Evolutionary conservation across 495 filamentous ascomycete genomes (phyloP).

Genomic region (Sordaria brevicollis): DNA sequence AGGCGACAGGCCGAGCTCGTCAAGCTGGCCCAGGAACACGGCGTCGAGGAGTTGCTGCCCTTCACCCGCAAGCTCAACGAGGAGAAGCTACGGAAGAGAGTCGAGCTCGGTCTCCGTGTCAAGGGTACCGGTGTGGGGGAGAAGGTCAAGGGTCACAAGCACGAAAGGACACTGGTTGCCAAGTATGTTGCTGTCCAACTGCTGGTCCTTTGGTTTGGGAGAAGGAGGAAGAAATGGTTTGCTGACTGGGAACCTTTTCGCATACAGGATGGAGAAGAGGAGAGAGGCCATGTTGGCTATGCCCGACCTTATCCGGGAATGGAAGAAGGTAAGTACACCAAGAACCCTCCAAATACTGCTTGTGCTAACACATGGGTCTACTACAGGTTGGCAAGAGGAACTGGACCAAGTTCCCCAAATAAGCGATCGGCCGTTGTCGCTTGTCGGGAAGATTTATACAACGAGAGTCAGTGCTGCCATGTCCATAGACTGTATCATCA

Average conservation of each 20-base stretch:
- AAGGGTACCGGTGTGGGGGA: slow-evolving; percentile 90
- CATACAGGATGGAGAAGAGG: slow-evolving; percentile 67
- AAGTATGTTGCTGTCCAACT: slow-evolving; percentile 38
- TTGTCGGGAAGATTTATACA: not conserved
- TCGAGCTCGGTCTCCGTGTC: slow-evolving; percentile 65
- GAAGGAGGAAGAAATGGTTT: not conserved
- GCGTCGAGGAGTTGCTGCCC: slow-evolving; percentile 77
- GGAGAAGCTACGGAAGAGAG: slow-evolving; percentile 50
- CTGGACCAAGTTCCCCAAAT: slow-evolving; percentile 88
- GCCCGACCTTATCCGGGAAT: slow-evolving; percentile 78
- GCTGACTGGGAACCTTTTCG: slow-evolving; percentile 15
- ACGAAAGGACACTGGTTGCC: slow-evolving; percentile 77
- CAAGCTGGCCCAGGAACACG: slow-evolving; percentile 70
- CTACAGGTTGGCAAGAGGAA: slow-evolving; percentile 69
- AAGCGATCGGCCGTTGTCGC: slow-evolving; percentile 3
- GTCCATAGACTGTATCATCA: slow-evolving; percentile 17
- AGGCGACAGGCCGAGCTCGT: slow-evolving; percentile 85
- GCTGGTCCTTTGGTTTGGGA: not conserved
- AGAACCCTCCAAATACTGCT: not conserved
- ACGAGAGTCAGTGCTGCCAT: not conserved
- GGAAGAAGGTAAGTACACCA: slow-evolving; percentile 67
- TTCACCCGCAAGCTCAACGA: slow-evolving; percentile 65
- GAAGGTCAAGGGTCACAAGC: slow-evolving; percentile 85
- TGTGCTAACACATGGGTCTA: slow-evolving; percentile 5
- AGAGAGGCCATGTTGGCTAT: slow-evolving; percentile 89